Conservation (phyloP, 345 rosid genomes). For the Lumnitzera racemosa region DNA sequence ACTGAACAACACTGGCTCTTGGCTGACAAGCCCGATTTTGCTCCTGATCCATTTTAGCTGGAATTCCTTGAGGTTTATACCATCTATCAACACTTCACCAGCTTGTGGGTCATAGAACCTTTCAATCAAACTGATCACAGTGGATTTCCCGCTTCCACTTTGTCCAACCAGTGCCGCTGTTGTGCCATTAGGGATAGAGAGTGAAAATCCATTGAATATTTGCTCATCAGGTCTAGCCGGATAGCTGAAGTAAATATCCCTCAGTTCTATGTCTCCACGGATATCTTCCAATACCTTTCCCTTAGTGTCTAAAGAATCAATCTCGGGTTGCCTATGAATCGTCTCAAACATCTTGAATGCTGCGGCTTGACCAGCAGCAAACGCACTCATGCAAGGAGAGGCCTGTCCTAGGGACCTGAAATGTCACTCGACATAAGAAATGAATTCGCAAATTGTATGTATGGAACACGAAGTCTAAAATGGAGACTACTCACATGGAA, state of each 20-base stretch:
- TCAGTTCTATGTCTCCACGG: constrained; percentile 26
- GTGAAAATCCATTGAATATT: constrained; percentile 28
- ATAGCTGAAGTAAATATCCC: constrained; percentile 27
- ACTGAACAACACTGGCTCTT: constrained; percentile 32
- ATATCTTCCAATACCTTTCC: constrained; percentile 25
- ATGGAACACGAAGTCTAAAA: neutral
- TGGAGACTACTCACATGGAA: constrained; percentile 51
- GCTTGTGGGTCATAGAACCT: constrained; percentile 30
- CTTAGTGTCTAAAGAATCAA: constrained; percentile 19
- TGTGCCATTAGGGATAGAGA: constrained; percentile 22
- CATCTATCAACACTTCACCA: constrained; percentile 27
- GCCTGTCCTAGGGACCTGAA: constrained; percentile 41
- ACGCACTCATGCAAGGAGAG: constrained; percentile 28
- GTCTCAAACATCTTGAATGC: constrained; percentile 36
- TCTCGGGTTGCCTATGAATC: constrained; percentile 25
- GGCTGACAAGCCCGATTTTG: constrained; percentile 35
- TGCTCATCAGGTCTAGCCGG: constrained; percentile 34
- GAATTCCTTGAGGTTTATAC: constrained; percentile 25
- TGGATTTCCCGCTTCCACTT: constrained; percentile 42
- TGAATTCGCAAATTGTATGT: neutral
- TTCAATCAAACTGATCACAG: constrained; percentile 30
- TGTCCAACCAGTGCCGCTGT: constrained; percentile 37
- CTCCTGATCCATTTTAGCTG: constrained; percentile 33
- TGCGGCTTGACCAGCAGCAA: constrained; percentile 34
- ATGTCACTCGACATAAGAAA: neutral